These are phyloP conservation scores for Amaranthus cruentus DNA, from an alignment of 148 eudicot species.

Conservation along the genomic window DNA sequence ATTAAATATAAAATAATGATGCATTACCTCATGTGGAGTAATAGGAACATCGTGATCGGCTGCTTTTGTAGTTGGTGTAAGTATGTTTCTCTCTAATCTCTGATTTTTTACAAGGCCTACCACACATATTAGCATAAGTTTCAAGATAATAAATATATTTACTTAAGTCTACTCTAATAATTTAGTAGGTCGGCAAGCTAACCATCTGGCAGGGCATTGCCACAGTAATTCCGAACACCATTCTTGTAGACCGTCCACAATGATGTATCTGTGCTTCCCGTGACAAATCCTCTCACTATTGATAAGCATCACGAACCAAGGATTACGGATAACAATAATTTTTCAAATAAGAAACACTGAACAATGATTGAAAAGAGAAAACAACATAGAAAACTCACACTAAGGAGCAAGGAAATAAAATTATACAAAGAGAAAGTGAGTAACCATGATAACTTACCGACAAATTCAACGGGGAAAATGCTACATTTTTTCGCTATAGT, in stretches of 20 bases:
- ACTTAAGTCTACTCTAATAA: background rate
- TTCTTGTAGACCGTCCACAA: conserved; percentile 94
- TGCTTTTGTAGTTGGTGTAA: conserved; percentile 96
- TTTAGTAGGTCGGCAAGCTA: conserved; percentile 17
- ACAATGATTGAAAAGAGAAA: background rate
- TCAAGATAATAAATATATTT: background rate
- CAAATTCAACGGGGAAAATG: conserved; percentile 95
- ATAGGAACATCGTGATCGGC: conserved; percentile 97
- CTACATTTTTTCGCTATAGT: conserved; percentile 95
- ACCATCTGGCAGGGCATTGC: conserved; percentile 90
- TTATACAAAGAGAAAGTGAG: background rate
- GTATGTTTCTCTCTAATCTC: conserved; percentile 67
- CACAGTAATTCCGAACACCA: conserved; percentile 83
- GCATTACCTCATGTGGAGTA: conserved; percentile 72
- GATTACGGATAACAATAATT: too few species aligned
- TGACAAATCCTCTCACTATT: conserved; percentile 90
- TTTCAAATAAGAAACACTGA: background rate
- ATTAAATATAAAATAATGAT: background rate
- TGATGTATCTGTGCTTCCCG: conserved; percentile 98
- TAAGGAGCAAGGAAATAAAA: background rate
- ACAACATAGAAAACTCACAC: background rate
- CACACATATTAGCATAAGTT: conserved; percentile 9
- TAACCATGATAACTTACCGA: conserved; percentile 50
- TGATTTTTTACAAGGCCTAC: conserved; percentile 86
- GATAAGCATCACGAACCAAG: conserved; percentile 13